Conservation (phyloP, 2,329 filamentous ascomycete genomes). For the Fusarium sp. region DNA sequence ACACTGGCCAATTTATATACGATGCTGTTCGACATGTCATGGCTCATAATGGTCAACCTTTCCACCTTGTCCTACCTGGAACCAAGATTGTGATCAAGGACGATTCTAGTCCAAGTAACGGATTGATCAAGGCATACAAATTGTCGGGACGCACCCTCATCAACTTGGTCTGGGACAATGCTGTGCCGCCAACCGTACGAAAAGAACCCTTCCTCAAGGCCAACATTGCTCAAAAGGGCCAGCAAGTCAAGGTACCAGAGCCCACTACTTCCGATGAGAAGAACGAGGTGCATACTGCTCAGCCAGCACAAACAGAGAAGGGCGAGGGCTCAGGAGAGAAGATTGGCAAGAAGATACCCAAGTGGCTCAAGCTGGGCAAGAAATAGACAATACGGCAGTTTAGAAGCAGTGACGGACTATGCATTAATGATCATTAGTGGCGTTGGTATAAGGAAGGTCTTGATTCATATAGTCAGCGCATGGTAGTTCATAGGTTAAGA, state of each 20-base stretch:
- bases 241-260: constrained; percentile 73
- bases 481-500: not conserved
- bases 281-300: constrained; percentile 37
- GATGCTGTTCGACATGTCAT: constrained; percentile 79
- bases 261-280: constrained; percentile 57
- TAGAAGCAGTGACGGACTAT: not conserved
- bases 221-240: constrained; percentile 69
- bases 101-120: constrained; percentile 58
- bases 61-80: constrained; percentile 75
- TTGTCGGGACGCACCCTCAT: constrained; percentile 78
- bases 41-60: constrained; percentile 70
- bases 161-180: constrained; percentile 79
- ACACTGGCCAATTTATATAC: constrained; percentile 80
- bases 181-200: constrained; percentile 66
- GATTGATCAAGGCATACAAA: constrained; percentile 77
- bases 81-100: constrained; percentile 62
- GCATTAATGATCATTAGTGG: constrained; percentile 24
- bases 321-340: constrained; percentile 60
- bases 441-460: constrained; percentile 12
- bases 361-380: constrained; percentile 81
- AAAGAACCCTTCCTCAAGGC: constrained; percentile 68
- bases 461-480: not conserved
- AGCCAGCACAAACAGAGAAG: constrained; percentile 49
- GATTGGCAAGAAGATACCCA: constrained; percentile 78
- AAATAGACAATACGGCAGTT: constrained; percentile 56